Base-by-base conservation (phyloP, 805 yeast species). In the Saccharomyces eubayanus region DNA sequence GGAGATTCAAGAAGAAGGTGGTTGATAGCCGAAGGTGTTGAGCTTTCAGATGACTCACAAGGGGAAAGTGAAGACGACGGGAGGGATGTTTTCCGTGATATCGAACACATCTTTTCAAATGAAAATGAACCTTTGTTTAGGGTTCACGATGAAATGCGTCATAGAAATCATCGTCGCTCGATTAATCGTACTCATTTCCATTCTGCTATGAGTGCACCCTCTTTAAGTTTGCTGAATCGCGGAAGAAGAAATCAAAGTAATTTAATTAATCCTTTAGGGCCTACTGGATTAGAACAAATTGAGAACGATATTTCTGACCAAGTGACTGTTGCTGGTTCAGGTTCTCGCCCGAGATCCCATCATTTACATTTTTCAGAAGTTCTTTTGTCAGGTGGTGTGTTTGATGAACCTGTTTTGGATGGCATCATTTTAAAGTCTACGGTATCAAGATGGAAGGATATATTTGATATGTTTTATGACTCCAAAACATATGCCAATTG, bases 401-500 rank as follows among this genome's bases (percentile, higher is more conserved):
- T 64, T 20, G 73, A 66, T 41, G 72, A 64, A 14, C 62, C 67
- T 27, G 55, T 65, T 14, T 54, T 66, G 16, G 69, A 64, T 48
- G 72, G 72, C 1, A 62, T 68, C 16, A 57, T 66, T 24, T 46
- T 66, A 51, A 64, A 69, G 55, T 77, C 87, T 0, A 83, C 94
- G 0, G 68, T 72, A 12, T 84, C 82, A 50, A 76, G 96, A 59
- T 89, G 96, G 94, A 70, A 70, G 41, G 87, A 85, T 47, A 75
- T 79, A 6, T 70, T 77, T 40, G 71, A 75, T 16, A 72, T 81
- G 69, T 79, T 81, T 56, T 77, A 77, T 58, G 77, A 74, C n/a
- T 75, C 73, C 30, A 65, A 64, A 30, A 68, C 67, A 12, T 71
- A 72, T 46, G 62, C 69, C 3, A 54, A 59, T 41, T 66, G 80